Evolutionary conservation across 1,284 basidiomycete species (phyloP), one percentile per base, ranked within the genome.

Genomic region (Malassezia restricta): DNA sequence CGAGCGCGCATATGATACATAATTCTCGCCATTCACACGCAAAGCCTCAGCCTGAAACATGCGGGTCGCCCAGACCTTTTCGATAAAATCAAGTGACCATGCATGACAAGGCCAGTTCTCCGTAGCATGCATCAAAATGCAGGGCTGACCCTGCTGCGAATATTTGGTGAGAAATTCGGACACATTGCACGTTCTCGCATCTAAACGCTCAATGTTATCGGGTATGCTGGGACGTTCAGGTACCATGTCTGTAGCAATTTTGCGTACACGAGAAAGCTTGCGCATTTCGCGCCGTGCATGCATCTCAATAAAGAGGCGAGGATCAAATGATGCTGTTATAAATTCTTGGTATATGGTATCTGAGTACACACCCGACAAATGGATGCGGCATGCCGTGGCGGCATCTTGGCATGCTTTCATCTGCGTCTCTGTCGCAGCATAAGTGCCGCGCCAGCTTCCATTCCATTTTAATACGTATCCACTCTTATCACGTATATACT

Each of bases 401-500:
- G 31, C 33, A 15, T 39, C n/a, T 7, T 38, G n/a, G 17, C 12
- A 28, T 28, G 44, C 9, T 5, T 14, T 6, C 5, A 4, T 6
- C 43, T 55, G 54, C 5, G 17, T 17, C 11, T 8, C 20, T 3
- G 58, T 56, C 48, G 55, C 57, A 27, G 57, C 50, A 43, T 61
- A 67, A 30, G 65, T 64, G 17, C 54, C 56, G 42, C 64, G 65
- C 67, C 67, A 70, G 49, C 61, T 68, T 20, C 66, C 67, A n/a
- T 51, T 56, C 67, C 67, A 70, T 3, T 49, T 41, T 31, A 50
- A 51, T 42, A 68, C 55, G 27, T 49, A 48, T n/a, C 59, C 64
- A 11, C 58, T 38, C 40, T 62, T 62, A 28, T 44, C 30, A 5
- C 50, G 33, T 9, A 66, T 31, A 47, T 62, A 64, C 12, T 58